phyloP scores from a whole-genome alignment of 768 basidiomycete genomes.

The Tylopilus subfusipes region DNA sequence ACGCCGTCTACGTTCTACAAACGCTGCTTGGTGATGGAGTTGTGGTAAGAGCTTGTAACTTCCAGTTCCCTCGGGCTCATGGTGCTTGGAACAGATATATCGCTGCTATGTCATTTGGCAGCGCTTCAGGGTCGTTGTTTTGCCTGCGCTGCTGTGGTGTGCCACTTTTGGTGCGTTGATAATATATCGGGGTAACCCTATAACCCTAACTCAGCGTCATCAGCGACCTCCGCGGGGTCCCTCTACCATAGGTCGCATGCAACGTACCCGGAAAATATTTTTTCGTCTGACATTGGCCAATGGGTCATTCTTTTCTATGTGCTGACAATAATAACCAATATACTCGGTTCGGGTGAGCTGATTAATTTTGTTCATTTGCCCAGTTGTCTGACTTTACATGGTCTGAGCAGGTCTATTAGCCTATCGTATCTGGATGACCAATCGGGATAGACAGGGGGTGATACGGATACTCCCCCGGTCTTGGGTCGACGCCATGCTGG shows the following conservation, averaged over 20 bases:
- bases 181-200: neutral
- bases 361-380: neutral
- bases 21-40: slow-evolving; percentile 22
- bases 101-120: slow-evolving; percentile 25
- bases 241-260: slow-evolving; percentile 2
- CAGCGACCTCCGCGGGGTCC: slow-evolving; percentile 10
- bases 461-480: slow-evolving; percentile 11
- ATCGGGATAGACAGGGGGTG: slow-evolving; percentile 5
- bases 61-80: neutral
- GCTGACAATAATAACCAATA: slow-evolving; percentile 21
- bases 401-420: slow-evolving; percentile 9
- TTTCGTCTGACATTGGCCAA: neutral
- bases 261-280: neutral
- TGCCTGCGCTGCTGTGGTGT: slow-evolving; percentile 20
- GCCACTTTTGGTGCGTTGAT: slow-evolving; percentile 10
- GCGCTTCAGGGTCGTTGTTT: slow-evolving; percentile 4
- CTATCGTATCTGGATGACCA: slow-evolving; percentile 16
- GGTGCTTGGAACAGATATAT: slow-evolving; percentile 13
- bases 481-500: neutral
- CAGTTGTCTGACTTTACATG: neutral
- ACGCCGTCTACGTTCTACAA: slow-evolving; percentile 23
- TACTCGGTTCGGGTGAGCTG: slow-evolving; percentile 19
- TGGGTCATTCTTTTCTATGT: slow-evolving; percentile 18
- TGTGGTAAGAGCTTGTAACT: slow-evolving; percentile 1
- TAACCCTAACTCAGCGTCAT: neutral